These are phyloP conservation scores for Penicillium sp. DNA, from an alignment of 2,329 filamentous ascomycete genomes.

Conservation along the genomic window DNA sequence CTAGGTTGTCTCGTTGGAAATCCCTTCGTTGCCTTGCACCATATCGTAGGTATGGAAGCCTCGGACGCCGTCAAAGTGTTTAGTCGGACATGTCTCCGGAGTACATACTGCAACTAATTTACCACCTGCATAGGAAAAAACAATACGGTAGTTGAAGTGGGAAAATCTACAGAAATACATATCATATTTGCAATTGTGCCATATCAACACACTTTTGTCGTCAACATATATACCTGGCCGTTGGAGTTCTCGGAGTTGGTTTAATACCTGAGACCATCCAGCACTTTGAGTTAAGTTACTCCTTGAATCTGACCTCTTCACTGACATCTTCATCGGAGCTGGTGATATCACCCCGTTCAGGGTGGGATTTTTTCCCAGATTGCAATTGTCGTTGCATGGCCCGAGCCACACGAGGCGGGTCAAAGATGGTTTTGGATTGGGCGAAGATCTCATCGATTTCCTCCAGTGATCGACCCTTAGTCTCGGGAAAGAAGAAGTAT, in stretches of 20 bases:
- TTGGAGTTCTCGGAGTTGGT: not conserved
- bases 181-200: not conserved
- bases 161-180: not conserved
- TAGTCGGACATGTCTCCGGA: no score
- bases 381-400: constrained; percentile 9
- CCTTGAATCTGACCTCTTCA: constrained; percentile 5
- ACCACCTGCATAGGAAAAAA: no score
- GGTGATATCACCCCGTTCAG: constrained; percentile 12
- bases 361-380: constrained; percentile 1
- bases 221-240: not conserved
- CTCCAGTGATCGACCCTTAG: constrained; percentile 38
- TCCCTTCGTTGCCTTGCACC: no score
- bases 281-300: not conserved
- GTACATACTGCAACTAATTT: no score
- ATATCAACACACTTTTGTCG: not conserved
- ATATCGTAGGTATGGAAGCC: no score
- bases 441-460: constrained; percentile 42
- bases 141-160: no score
- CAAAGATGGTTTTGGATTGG: constrained; percentile 30
- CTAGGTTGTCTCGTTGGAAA: no score
- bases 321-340: constrained; percentile 5
- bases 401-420: constrained; percentile 26
- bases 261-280: no score
- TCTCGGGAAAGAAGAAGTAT: constrained; percentile 42
- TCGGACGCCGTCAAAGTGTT: no score